Base-by-base conservation (phyloP, 257 asterid species). In the Primulina huaijiensis region DNA sequence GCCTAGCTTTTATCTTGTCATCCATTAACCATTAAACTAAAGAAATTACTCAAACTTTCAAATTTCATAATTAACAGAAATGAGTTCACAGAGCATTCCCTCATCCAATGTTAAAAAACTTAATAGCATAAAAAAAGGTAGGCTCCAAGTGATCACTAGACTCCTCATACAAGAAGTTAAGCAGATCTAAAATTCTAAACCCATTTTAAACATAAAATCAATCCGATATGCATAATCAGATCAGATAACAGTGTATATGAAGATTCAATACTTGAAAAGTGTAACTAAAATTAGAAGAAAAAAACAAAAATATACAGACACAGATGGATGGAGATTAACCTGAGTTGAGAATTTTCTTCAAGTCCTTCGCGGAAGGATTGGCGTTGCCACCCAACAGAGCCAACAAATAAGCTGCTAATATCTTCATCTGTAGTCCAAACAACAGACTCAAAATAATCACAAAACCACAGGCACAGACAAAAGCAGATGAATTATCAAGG, bases 371-470 rank as follows among this genome's bases (percentile, higher is more conserved):
- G 10, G 86, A 70, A 11, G 86, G 87, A 60, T 58, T 3, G 77
- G 82, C 7, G 67, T 82, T 84, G 67, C 87, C 89, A 31, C 89
- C 89, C 85, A 84, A 74, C 30, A 84, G 82, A 29, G 85, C 89
- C 81, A 84, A 78, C 80, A 84, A 67, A 78, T 82, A 82, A 20
- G 89, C 82, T 34, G 89, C 86, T 6, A 82, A 33, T 43, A 79
- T 63, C 87, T 84, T 84, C 89, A 84, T 84, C 19, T 65, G 82
- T 33, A 12, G 20, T 43, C 63, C 55, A 55, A 23, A 43, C 1
- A 14, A 17, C 16, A 38, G 12, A 35, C 8, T 2, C 30, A 72
- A 52, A 35, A 64, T 37, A 9, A 6, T 21, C 56, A 74, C 20
- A 37, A 10, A 55, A 29, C 62, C 50, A 25, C 27, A 64, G 5